A percentile compares a stretch with the other conserved stretches of the same genome.
Evolutionary conservation across 2,329 filamentous ascomycete genomes (phyloP).

Genomic region (Byssochlamys sp.): DNA sequence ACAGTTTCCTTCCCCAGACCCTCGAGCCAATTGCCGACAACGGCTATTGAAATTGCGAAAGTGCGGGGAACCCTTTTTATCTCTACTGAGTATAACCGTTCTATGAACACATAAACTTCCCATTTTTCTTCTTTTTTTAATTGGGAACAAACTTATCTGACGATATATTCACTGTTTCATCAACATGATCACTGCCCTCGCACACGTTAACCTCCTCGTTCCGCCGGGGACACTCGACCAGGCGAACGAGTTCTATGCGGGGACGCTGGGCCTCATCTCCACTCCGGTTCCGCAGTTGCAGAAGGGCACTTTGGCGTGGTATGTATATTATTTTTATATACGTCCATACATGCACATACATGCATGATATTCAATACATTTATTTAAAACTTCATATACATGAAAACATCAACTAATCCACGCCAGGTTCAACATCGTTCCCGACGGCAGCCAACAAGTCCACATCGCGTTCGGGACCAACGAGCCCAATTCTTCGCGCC

Average conservation of each 20-base stretch:
- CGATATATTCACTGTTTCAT: not conserved
- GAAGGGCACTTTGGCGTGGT: conserved; percentile 47
- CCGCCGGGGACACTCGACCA: conserved; percentile 43
- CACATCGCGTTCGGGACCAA: conserved; percentile 43
- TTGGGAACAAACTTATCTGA: not conserved
- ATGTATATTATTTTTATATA: too few relatives aligned
- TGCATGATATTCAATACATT: not conserved
- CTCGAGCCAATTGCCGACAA: not conserved
- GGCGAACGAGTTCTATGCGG: conserved; percentile 47
- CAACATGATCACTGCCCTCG: conserved; percentile 44
- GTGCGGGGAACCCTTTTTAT: not conserved
- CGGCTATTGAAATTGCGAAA: not conserved
- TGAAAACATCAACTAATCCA: not conserved
- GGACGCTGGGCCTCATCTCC: conserved; percentile 46
- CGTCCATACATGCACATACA: not conserved
- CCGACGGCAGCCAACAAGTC: conserved; percentile 45
- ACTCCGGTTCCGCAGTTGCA: conserved; percentile 46
- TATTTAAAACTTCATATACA: not conserved
- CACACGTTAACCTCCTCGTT: conserved; percentile 52
- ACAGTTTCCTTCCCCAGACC: not conserved
- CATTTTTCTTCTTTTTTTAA: not conserved
- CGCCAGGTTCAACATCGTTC: conserved; percentile 46
- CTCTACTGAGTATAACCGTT: not conserved
- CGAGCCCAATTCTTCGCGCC: conserved; percentile 36
- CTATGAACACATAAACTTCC: too few relatives aligned